A percentile compares a stretch with the other conserved stretches of the same genome.
Conservation (phyloP, 177 flowering plant species). For the Tripterygium wilfordii region DNA sequence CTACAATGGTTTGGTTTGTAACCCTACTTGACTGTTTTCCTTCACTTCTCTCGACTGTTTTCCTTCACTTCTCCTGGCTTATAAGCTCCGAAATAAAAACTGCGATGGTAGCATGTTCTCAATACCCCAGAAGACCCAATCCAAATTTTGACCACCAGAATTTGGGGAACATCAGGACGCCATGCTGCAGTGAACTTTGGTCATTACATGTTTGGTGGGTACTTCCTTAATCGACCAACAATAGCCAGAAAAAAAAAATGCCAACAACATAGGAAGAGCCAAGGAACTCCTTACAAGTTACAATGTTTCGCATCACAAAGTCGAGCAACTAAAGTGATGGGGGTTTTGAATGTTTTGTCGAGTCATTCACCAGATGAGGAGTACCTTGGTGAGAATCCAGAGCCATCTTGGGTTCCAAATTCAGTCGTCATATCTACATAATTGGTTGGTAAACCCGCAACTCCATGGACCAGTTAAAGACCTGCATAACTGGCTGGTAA, state of each 20-base stretch:
- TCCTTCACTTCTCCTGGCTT: no score
- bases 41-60: no score
- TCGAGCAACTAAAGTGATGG: constrained; percentile 15
- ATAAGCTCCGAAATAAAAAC: no score
- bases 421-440: constrained; percentile 27
- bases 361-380: constrained; percentile 57
- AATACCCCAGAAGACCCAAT: constrained; percentile 22
- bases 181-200: constrained; percentile 49
- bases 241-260: constrained; percentile 21
- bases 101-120: constrained; percentile 36
- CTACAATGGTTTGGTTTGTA: no score
- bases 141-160: constrained; percentile 20
- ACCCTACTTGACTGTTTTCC: no score
- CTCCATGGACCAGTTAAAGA: no score
- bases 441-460: no score
- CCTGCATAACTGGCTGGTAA: no score
- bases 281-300: constrained; percentile 15
- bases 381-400: constrained; percentile 35
- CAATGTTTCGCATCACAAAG: constrained; percentile 18
- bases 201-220: constrained; percentile 34
- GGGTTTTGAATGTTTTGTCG: constrained; percentile 27
- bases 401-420: constrained; percentile 35
- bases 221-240: constrained; percentile 36
- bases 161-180: constrained; percentile 35
- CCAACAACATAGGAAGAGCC: constrained; percentile 15